A percentile compares a stretch with the other conserved stretches of the same genome.
Evolutionary conservation across 2,329 filamentous ascomycete species (phyloP).

Genomic region (Nothophaeocryptopus gaeumannii): DNA sequence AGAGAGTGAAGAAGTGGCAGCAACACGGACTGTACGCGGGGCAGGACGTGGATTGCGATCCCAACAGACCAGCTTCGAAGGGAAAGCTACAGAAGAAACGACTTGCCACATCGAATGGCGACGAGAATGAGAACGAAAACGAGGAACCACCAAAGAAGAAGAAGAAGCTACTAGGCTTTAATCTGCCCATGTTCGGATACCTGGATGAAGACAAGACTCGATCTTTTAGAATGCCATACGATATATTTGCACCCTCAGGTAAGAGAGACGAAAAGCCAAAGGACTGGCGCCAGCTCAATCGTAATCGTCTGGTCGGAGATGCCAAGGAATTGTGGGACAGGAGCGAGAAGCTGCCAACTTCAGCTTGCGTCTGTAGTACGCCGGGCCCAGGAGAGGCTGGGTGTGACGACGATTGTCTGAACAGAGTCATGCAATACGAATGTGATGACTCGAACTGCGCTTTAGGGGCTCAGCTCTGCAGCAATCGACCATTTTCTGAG

Average conservation of each 20-base stretch:
- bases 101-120: slow-evolving; percentile 21
- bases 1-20: slow-evolving; percentile 71
- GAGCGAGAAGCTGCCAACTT: slow-evolving; percentile 28
- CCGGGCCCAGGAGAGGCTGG: slow-evolving; percentile 60
- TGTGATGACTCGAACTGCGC: slow-evolving; percentile 89
- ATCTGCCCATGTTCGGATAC: slow-evolving; percentile 37
- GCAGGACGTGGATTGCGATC: slow-evolving; percentile 57
- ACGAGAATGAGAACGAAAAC: slow-evolving; percentile 40
- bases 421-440: slow-evolving; percentile 95
- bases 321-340: slow-evolving; percentile 37
- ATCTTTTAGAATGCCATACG: slow-evolving; percentile 85
- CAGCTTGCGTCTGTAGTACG: slow-evolving; percentile 66
- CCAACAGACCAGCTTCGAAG: slow-evolving; percentile 41
- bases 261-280: slow-evolving; percentile 76
- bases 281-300: slow-evolving; percentile 88
- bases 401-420: slow-evolving; percentile 87
- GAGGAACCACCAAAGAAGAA: slow-evolving; percentile 57
- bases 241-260: slow-evolving; percentile 83
- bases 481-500: slow-evolving; percentile 83
- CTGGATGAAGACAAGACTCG: slow-evolving; percentile 57
- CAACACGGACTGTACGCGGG: slow-evolving; percentile 83
- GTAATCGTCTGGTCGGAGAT: slow-evolving; percentile 72
- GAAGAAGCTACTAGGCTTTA: slow-evolving; percentile 38
- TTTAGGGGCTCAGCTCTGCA: slow-evolving; percentile 68
- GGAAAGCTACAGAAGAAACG: slow-evolving; percentile 44